Percentiles rank a stretch among this genome's conserved stretches.
phyloP scores from a whole-genome alignment of 2,329 filamentous ascomycete species.

The Aaosphaeria pasadenensis region DNA sequence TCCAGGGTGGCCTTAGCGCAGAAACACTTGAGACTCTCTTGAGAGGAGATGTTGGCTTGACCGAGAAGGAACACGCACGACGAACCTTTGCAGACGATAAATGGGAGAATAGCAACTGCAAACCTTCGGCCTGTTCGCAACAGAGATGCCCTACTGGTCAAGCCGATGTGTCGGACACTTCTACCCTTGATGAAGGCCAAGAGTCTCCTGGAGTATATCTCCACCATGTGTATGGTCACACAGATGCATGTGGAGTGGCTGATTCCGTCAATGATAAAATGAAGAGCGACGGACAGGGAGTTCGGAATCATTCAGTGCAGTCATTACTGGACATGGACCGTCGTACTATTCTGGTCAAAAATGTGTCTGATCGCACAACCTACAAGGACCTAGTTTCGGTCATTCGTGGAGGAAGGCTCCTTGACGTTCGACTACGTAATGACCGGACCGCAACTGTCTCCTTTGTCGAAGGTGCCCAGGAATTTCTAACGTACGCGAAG shows the following conservation, averaged over 20 bases:
- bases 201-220: no score
- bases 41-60: conserved; percentile 21
- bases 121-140: no score
- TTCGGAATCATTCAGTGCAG: conserved; percentile 10
- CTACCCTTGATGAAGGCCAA: no score
- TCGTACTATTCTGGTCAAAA: conserved; percentile 62
- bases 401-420: conserved; percentile 67
- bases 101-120: no score
- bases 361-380: conserved; percentile 60
- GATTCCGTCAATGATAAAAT: conserved; percentile 13
- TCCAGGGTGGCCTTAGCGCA: conserved; percentile 48
- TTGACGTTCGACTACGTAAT: conserved; percentile 65
- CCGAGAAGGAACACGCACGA: conserved; percentile 9
- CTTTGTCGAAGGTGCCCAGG: conserved; percentile 60
- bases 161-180: no score
- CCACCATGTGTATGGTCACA: no score
- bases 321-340: conserved; percentile 24
- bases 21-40: conserved; percentile 51
- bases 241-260: no score
- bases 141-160: no score
- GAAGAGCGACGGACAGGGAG: conserved; percentile 12
- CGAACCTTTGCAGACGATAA: no score
- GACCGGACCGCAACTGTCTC: conserved; percentile 65
- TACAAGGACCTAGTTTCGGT: conserved; percentile 63
- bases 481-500: conserved; percentile 64